These are phyloP conservation scores for Chondrostereum purpureum DNA, from an alignment of 1,284 basidiomycete genomes.

Conservation along the genomic window DNA sequence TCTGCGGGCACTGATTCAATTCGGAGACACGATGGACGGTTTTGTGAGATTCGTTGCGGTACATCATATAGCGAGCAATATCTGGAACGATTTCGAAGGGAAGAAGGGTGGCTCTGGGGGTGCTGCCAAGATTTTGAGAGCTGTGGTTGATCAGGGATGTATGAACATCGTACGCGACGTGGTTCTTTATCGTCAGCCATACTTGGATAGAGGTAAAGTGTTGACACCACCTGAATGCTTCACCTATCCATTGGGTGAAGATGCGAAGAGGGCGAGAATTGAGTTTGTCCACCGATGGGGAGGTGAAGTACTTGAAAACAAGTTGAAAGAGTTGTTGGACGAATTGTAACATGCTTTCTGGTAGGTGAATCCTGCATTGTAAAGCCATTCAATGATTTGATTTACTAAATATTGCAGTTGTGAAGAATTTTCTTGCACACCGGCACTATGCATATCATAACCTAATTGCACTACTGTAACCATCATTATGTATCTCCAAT, in stretches of 20 bases:
- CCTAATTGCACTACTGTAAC: too few species aligned
- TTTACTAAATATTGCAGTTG: too few species aligned
- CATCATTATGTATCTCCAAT: too few species aligned
- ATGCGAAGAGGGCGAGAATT: slow-evolving; percentile 9
- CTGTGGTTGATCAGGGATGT: slow-evolving; percentile 44
- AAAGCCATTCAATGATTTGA: too few species aligned
- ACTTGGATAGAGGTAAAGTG: slow-evolving; percentile 17
- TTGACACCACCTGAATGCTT: slow-evolving; percentile 37
- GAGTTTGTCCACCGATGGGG: slow-evolving; percentile 17
- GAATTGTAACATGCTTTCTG: too few species aligned
- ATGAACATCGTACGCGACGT: slow-evolving; percentile 45
- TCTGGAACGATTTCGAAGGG: slow-evolving; percentile 52
- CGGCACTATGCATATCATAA: too few species aligned
- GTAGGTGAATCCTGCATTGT: too few species aligned
- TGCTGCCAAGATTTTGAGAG: slow-evolving; percentile 46
- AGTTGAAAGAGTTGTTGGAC: not conserved
- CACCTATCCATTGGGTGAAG: slow-evolving; percentile 15
- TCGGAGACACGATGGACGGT: slow-evolving; percentile 34
- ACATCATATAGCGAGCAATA: slow-evolving; percentile 72
- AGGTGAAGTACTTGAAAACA: not conserved
- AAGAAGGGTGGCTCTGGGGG: too few species aligned
- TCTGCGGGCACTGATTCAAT: slow-evolving; percentile 42
- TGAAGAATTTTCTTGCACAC: too few species aligned
- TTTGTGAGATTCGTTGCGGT: slow-evolving; percentile 70
- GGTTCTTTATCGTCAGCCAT: slow-evolving; percentile 41